Conservation (phyloP, 2,329 filamentous ascomycete genomes). For the Sarocladiaceae sp. region DNA sequence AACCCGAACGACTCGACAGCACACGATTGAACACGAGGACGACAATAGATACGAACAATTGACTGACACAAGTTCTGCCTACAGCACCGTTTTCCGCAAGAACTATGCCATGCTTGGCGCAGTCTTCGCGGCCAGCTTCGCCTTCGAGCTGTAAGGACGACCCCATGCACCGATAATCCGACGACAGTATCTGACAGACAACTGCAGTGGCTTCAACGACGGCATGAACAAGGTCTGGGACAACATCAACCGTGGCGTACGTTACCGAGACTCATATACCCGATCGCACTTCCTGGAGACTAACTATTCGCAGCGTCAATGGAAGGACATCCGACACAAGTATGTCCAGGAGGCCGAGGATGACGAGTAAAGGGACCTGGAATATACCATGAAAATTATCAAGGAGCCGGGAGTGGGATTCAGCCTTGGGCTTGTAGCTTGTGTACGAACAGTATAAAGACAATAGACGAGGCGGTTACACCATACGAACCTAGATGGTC, state of each 20-base stretch:
- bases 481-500: not conserved
- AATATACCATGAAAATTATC: not conserved
- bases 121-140: constrained; percentile 86
- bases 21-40: not conserved
- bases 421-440: constrained; percentile 5
- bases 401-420: not conserved
- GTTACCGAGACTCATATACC: constrained; percentile 32
- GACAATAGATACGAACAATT: constrained; percentile 7
- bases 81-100: constrained; percentile 76
- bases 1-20: constrained; percentile 10
- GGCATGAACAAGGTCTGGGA: constrained; percentile 87
- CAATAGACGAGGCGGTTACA: constrained; percentile 10
- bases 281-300: constrained; percentile 12
- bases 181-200: constrained; percentile 25
- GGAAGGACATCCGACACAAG: constrained; percentile 96
- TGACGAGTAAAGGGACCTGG: constrained; percentile 44
- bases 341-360: constrained; percentile 72
- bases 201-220: constrained; percentile 72
- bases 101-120: constrained; percentile 85
- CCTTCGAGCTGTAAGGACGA: constrained; percentile 79
- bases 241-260: constrained; percentile 83
- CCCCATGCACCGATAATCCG: not conserved
- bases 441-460: constrained; percentile 11
- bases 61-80: constrained; percentile 6
- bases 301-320: constrained; percentile 72